phyloP scores from a whole-genome alignment of 1,139 yeast genomes.

The Hemisphaericaspora xylanilytica region DNA sequence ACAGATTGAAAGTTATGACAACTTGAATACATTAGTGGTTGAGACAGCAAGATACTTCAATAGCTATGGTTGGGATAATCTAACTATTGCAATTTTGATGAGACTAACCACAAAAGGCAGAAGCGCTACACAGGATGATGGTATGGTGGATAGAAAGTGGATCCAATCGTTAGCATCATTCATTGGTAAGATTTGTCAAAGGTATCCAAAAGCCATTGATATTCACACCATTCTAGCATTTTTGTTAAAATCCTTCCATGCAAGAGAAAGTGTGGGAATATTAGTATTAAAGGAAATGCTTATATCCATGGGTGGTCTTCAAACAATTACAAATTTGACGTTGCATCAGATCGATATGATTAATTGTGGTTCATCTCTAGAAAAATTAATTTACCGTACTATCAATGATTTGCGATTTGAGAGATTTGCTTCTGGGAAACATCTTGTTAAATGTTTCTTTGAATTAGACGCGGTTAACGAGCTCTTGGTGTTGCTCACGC shows the following conservation, averaged over 20 bases:
- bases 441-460: conserved; percentile 49
- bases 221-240: conserved; percentile 57
- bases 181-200: conserved; percentile 60
- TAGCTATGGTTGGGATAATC: conserved; percentile 80
- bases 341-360: conserved; percentile 63
- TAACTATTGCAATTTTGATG: conserved; percentile 70
- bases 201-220: conserved; percentile 50
- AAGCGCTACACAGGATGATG: conserved; percentile 70
- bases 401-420: conserved; percentile 60
- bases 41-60: conserved; percentile 80
- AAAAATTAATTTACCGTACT: conserved; percentile 54
- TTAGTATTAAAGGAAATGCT: conserved; percentile 69
- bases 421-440: conserved; percentile 48
- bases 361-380: conserved; percentile 62
- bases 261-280: conserved; percentile 61
- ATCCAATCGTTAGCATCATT: conserved; percentile 69
- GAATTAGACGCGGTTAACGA: conserved; percentile 55
- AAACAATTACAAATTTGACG: conserved; percentile 63
- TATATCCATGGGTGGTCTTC: conserved; percentile 79
- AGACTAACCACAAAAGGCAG: conserved; percentile 69
- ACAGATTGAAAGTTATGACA: conserved; percentile 90
- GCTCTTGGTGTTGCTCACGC: conserved; percentile 61
- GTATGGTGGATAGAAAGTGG: conserved; percentile 83
- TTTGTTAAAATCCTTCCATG: conserved; percentile 63
- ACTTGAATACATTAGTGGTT: conserved; percentile 73